phyloP scores from a whole-genome alignment of 2,329 filamentous ascomycete species.

The Talaromyces pinophilus region DNA sequence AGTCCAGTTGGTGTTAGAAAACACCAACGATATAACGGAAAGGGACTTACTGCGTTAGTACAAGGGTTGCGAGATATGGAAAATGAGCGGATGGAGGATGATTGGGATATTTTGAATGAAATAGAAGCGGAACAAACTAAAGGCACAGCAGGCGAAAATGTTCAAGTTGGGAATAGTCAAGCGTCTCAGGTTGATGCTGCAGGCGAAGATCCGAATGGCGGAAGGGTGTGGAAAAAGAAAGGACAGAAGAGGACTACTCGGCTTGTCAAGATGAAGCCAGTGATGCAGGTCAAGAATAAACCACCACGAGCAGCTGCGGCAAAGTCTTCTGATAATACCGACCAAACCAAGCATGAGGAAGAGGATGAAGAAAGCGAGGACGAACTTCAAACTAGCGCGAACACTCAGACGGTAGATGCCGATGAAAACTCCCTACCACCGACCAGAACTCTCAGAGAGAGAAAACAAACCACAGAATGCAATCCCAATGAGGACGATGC shows the following conservation, averaged over 20 bases:
- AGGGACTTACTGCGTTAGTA: conserved; percentile 42
- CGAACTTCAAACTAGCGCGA: conserved; percentile 27
- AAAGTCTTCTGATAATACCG: not conserved
- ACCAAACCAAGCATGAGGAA: conserved; percentile 30
- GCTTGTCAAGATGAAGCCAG: conserved; percentile 47
- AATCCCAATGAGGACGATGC: not conserved
- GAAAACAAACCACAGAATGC: not conserved
- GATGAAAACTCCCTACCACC: not conserved
- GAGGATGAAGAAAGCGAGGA: conserved; percentile 30
- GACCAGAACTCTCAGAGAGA: not conserved
- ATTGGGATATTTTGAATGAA: conserved; percentile 47
- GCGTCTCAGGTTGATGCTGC: conserved; percentile 19
- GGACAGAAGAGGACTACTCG: conserved; percentile 53
- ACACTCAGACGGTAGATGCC: not conserved
- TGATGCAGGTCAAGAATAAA: conserved; percentile 33
- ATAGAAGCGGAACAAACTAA: conserved; percentile 45
- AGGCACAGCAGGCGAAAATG: conserved; percentile 26
- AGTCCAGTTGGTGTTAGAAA: conserved; percentile 44
- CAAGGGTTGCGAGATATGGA: conserved; percentile 45
- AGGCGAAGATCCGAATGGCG: conserved; percentile 15
- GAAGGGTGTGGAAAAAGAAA: conserved; percentile 48
- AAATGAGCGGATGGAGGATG: conserved; percentile 45
- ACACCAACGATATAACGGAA: conserved; percentile 40
- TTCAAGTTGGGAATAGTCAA: conserved; percentile 44
- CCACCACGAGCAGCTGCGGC: conserved; percentile 24